Evolutionary conservation across 1,139 yeast species (phyloP).

Genomic region (Zygotorulaspora mrakii): DNA sequence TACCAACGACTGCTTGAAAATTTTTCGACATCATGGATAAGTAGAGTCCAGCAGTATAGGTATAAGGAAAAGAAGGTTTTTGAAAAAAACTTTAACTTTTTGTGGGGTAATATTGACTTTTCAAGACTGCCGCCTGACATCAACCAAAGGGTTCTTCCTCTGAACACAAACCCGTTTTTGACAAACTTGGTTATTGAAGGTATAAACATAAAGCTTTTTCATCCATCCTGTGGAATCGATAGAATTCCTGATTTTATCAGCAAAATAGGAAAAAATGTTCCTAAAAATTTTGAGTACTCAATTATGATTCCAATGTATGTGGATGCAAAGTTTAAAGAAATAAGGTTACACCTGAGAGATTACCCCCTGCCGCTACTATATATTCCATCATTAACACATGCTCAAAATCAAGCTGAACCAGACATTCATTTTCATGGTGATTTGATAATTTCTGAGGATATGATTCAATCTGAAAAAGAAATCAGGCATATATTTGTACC

Average conservation of each 20-base stretch:
- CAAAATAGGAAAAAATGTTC: slow-evolving; percentile 79
- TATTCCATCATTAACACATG: slow-evolving; percentile 40
- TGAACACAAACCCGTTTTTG: slow-evolving; percentile 60
- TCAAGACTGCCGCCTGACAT: slow-evolving; percentile 44
- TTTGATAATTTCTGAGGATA: slow-evolving; percentile 54
- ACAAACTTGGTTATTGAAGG: slow-evolving; percentile 54
- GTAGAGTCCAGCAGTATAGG: slow-evolving; percentile 50
- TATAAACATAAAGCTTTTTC: slow-evolving; percentile 50
- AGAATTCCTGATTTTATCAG: slow-evolving; percentile 58
- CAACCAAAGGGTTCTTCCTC: slow-evolving; percentile 56
- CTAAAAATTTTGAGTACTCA: slow-evolving; percentile 64
- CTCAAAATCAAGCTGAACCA: slow-evolving; percentile 36
- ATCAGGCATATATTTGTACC: slow-evolving; percentile 63
- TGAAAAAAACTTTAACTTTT: slow-evolving; percentile 47
- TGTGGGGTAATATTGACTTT: slow-evolving; percentile 47
- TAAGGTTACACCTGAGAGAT: slow-evolving; percentile 62
- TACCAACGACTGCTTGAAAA: slow-evolving; percentile 41
- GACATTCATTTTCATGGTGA: slow-evolving; percentile 46
- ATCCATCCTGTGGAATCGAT: slow-evolving; percentile 54
- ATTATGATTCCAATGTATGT: slow-evolving; percentile 59
- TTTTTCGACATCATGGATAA: slow-evolving; percentile 71
- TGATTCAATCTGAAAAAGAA: slow-evolving; percentile 44
- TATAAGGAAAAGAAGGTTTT: slow-evolving; percentile 46
- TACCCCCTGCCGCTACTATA: slow-evolving; percentile 55
- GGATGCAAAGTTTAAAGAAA: slow-evolving; percentile 46